These are phyloP conservation scores for Tylopilus sp. DNA, from an alignment of 1,284 basidiomycete species.

Conservation along the genomic window DNA sequence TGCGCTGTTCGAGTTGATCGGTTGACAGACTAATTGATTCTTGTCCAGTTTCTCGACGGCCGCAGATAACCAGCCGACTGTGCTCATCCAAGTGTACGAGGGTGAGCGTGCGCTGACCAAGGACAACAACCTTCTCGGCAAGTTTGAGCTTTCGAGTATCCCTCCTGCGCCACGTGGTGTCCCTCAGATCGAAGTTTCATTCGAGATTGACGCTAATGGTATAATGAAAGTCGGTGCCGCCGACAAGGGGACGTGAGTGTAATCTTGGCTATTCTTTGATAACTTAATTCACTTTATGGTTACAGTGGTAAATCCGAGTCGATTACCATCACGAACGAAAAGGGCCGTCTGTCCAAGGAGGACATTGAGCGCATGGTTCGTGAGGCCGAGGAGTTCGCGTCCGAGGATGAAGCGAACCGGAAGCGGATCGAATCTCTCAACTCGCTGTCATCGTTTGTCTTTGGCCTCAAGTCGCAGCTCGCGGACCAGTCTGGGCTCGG, in stretches of 20 bases:
- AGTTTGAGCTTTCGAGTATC: conserved; percentile 91
- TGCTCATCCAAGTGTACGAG: conserved; percentile 90
- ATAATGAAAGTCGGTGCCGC: conserved; percentile 85
- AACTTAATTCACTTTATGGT: conserved; percentile 4
- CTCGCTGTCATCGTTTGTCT: conserved; percentile 73
- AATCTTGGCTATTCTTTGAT: background rate
- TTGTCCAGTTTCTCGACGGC: conserved; percentile 85
- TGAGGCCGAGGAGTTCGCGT: conserved; percentile 88
- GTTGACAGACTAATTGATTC: background rate
- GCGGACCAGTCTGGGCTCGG: conserved; percentile 87
- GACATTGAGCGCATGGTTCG: conserved; percentile 91
- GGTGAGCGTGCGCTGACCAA: conserved; percentile 94
- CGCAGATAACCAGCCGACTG: conserved; percentile 91
- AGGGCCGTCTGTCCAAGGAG: conserved; percentile 79
- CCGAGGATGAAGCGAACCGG: conserved; percentile 82
- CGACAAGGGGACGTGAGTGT: conserved; percentile 85
- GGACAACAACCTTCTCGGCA: conserved; percentile 97
- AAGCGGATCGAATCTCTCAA: conserved; percentile 89
- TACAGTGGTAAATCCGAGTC: conserved; percentile 79
- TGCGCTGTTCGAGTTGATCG: background rate
- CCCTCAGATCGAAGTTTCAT: conserved; percentile 92
- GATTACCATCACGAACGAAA: conserved; percentile 86
- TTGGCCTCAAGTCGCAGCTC: conserved; percentile 83
- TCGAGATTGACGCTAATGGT: conserved; percentile 93
- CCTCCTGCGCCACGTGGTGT: conserved; percentile 95